Base-by-base conservation (phyloP, 1,139 yeast genomes). In the Torulaspora globosa region DNA sequence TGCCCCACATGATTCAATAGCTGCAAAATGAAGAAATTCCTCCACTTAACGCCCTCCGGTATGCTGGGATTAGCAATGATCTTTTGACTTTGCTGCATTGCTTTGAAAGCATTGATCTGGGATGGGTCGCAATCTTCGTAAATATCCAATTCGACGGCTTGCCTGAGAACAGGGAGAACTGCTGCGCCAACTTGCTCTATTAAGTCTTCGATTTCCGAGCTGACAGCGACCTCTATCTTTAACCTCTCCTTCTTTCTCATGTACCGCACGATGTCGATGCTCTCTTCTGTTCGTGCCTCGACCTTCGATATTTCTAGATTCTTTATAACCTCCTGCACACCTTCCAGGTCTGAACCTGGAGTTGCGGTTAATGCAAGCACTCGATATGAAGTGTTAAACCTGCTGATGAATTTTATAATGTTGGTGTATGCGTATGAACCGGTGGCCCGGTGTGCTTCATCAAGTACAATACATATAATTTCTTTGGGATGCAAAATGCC, bases 371-470 rank as follows among this genome's bases (percentile, higher is more conserved):
- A 70, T 0, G 96, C 97, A 42, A 92, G 66, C 0, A 89, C 72
- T 39, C 98, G 71, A 56, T 80, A 84, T 1, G 88, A 79, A 0
- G 74, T 68, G 57, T 82, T 84, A 59, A 80, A 81, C 46, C 88
- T 67, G 27, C 73, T 71, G 35, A 90, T 63, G 56, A 78, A 82
- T 50, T 79, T 73, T 3, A 86, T 87, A 12, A 92, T 92, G 49
- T 85, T 84, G 43, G 84, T 84, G 58, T 92, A 92, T 0, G 97
- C 85, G 62, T 89, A 90, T 46, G 86, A 84, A 0, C 97, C 96
- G 41, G 84, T 82, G 0, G 97, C 88, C 41, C 96, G 71, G 66
- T 94, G 99, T 0, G 98, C 98, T 70, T 94, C 99, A 68, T 94
- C 99, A 31, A 94, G 74, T 1, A 94, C 92, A 41, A 94, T 59